A percentile compares a stretch with the other conserved stretches of the same genome.
Evolutionary conservation across 371 early-diverging fungal species (phyloP).

Genomic region (Mucor piriformis): DNA sequence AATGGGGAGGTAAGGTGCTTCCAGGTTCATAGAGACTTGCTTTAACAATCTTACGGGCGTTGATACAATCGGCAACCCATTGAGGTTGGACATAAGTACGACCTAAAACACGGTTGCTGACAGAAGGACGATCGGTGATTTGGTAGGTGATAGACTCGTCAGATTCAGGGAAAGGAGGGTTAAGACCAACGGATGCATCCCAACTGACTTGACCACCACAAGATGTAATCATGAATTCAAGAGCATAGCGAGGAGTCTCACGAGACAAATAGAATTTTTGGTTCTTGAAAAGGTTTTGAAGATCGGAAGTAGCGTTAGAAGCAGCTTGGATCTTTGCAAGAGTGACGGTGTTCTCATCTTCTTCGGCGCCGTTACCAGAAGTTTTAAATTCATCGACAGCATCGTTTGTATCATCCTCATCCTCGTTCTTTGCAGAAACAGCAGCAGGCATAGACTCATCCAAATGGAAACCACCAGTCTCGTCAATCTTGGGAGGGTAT

Average conservation of each 20-base stretch:
- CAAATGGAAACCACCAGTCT: constrained; percentile 74
- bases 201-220: constrained; percentile 93
- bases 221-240: constrained; percentile 88
- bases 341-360: constrained; percentile 50
- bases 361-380: constrained; percentile 30
- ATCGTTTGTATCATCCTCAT: constrained; percentile 38
- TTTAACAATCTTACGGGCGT: constrained; percentile 76
- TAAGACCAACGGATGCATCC: constrained; percentile 79
- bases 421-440: constrained; percentile 8
- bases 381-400: constrained; percentile 54
- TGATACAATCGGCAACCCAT: constrained; percentile 95
- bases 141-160: constrained; percentile 88
- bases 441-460: constrained; percentile 56
- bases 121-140: constrained; percentile 85
- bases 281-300: constrained; percentile 76
- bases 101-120: constrained; percentile 62
- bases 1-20: constrained; percentile 85
- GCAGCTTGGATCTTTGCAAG: constrained; percentile 61
- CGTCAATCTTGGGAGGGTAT: constrained; percentile 89
- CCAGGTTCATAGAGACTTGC: constrained; percentile 81
- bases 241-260: constrained; percentile 91
- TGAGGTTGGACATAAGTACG: constrained; percentile 97
- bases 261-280: constrained; percentile 88
- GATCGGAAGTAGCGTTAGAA: constrained; percentile 51
- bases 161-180: constrained; percentile 78